phyloP scores from a whole-genome alignment of 257 asterid species.

The Primulina huaijiensis region DNA sequence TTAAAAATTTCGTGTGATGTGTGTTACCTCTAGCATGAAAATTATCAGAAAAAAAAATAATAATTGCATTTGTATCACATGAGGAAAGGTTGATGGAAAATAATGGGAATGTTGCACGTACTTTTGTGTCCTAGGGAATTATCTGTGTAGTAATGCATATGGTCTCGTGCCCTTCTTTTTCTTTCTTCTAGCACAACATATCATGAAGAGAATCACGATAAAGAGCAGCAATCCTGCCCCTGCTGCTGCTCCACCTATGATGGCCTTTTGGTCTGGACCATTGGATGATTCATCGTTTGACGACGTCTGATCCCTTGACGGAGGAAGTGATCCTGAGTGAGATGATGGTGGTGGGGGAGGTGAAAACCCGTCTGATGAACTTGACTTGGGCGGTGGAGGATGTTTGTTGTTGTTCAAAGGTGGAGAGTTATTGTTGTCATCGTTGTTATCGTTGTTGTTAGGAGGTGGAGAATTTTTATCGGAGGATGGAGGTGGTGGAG shows the following conservation, averaged over 20 bases:
- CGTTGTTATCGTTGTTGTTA: not conserved
- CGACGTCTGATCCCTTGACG: not conserved
- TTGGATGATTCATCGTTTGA: slow-evolving; percentile 20
- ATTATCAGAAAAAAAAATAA: too few species aligned
- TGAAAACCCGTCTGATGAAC: slow-evolving; percentile 23
- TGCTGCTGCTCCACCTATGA: slow-evolving; percentile 59
- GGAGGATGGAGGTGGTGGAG: not conserved
- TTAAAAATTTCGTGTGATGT: too few species aligned
- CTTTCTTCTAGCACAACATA: slow-evolving; percentile 41
- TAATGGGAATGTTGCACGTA: slow-evolving; percentile 22
- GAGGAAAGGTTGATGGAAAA: not conserved
- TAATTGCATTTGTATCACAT: too few species aligned
- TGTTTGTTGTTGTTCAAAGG: slow-evolving; percentile 8
- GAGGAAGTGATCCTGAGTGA: slow-evolving; percentile 23
- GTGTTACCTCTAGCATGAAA: too few species aligned
- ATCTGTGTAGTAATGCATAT: slow-evolving; percentile 54
- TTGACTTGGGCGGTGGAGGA: slow-evolving; percentile 32
- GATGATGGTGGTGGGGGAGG: slow-evolving; percentile 32
- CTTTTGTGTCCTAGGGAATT: slow-evolving; percentile 42
- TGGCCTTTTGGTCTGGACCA: slow-evolving; percentile 18
- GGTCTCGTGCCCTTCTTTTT: slow-evolving; percentile 48
- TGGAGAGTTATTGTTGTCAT: not conserved
- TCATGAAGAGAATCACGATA: slow-evolving; percentile 39
- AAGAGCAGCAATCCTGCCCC: slow-evolving; percentile 55
- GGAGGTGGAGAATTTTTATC: not conserved